These are phyloP conservation scores for Fusarium multiceps DNA, from an alignment of 2,329 filamentous ascomycete species.

Conservation along the genomic window DNA sequence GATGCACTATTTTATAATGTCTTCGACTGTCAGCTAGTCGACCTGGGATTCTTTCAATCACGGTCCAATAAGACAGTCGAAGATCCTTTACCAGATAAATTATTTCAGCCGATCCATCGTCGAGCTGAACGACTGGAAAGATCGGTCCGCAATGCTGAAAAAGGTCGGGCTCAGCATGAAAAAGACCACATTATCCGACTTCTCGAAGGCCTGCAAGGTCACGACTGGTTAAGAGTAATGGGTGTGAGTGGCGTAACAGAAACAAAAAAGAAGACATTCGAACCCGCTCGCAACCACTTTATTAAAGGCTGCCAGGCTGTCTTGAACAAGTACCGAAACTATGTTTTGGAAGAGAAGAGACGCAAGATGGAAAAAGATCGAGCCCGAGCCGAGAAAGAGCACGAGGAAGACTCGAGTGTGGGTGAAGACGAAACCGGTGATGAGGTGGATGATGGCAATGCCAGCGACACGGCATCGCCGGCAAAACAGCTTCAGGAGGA, in stretches of 20 bases:
- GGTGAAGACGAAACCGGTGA: constrained; percentile 45
- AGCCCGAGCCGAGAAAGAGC: constrained; percentile 49
- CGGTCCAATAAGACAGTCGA: constrained; percentile 57
- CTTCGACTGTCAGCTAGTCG: constrained; percentile 66
- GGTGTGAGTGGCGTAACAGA: constrained; percentile 89
- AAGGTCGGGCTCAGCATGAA: constrained; percentile 73
- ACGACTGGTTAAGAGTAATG: constrained; percentile 93
- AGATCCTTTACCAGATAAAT: constrained; percentile 67
- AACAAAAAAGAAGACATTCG: constrained; percentile 85
- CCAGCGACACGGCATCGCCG: constrained; percentile 54
- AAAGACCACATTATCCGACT: constrained; percentile 72
- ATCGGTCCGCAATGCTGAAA: constrained; percentile 72
- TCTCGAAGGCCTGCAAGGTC: constrained; percentile 85
- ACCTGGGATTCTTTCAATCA: constrained; percentile 65
- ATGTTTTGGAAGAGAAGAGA: constrained; percentile 90
- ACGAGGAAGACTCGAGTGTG: constrained; percentile 48
- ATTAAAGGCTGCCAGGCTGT: constrained; percentile 84
- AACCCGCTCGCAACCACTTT: constrained; percentile 86
- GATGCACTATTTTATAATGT: constrained; percentile 68
- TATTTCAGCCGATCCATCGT: constrained; percentile 66
- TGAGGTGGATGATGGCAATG: constrained; percentile 68
- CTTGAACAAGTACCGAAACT: constrained; percentile 86
- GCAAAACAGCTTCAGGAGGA: constrained; percentile 82
- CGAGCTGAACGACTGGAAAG: constrained; percentile 70
- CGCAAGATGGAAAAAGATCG: constrained; percentile 81